Conservation (phyloP, 78 protist genomes). For the Neovahlkampfia damariscottae region DNA sequence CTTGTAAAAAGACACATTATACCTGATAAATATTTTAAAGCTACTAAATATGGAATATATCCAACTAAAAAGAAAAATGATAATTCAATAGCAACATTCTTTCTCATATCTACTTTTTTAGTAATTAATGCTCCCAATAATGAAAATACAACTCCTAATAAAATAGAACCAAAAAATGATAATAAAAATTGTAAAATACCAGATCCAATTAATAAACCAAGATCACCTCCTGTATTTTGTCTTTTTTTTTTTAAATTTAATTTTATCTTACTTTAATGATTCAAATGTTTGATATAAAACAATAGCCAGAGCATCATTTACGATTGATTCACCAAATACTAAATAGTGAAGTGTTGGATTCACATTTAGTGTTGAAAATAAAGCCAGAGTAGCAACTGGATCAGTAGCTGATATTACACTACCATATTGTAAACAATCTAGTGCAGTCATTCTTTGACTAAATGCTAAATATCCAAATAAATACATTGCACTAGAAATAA, state of each 20-base stretch:
- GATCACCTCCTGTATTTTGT: neutral
- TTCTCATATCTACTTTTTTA: constrained; percentile 9
- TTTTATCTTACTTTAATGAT: neutral
- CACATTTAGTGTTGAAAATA: constrained; percentile 56
- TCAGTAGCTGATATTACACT: constrained; percentile 77
- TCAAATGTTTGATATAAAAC: constrained; percentile 41
- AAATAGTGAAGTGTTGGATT: constrained; percentile 63
- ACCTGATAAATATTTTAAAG: constrained; percentile 26
- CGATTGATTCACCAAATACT: constrained; percentile 80
- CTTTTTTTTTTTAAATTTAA: neutral
- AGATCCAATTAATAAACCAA: neutral
- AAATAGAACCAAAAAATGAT: constrained; percentile 32
- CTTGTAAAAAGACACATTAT: constrained; percentile 17
- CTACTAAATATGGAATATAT: constrained; percentile 10
- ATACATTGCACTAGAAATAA: constrained; percentile 20
- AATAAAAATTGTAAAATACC: constrained; percentile 29
- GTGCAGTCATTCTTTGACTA: neutral
- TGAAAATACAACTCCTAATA: constrained; percentile 30
- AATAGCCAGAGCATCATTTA: constrained; percentile 85
- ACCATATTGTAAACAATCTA: constrained; percentile 49
- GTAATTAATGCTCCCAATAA: constrained; percentile 16
- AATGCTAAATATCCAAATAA: neutral
- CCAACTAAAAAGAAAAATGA: constrained; percentile 12
- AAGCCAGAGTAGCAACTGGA: constrained; percentile 85
- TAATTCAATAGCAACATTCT: neutral